These are phyloP conservation scores for Fusarium oxysporum DNA, from an alignment of 2,329 filamentous ascomycete genomes.

Conservation along the genomic window DNA sequence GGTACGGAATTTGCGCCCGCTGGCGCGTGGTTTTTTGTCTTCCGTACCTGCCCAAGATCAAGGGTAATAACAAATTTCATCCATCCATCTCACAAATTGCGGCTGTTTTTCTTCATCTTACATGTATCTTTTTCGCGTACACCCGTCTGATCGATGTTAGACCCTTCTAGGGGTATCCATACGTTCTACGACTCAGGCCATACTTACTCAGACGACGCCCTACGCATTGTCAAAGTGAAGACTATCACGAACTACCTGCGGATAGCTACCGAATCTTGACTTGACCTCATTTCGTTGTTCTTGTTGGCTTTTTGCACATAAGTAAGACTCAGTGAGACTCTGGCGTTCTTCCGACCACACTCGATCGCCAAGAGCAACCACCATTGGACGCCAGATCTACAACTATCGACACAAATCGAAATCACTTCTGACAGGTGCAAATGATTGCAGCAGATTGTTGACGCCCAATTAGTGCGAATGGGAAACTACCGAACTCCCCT, in stretches of 20 bases:
- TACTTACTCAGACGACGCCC: slow-evolving; percentile 17
- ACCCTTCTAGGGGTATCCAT: slow-evolving; percentile 19
- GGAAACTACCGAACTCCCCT: slow-evolving; percentile 21
- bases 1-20: slow-evolving; percentile 24
- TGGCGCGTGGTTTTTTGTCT: slow-evolving; percentile 30
- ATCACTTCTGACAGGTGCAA: slow-evolving; percentile 25
- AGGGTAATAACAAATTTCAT: slow-evolving; percentile 18
- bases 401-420: slow-evolving; percentile 6
- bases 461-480: slow-evolving; percentile 19
- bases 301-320: neutral
- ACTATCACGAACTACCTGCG: neutral
- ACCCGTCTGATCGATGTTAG: slow-evolving; percentile 20
- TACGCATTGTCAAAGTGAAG: neutral
- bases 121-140: slow-evolving; percentile 30
- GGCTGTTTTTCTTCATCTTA: slow-evolving; percentile 22
- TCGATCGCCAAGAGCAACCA: neutral
- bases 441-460: slow-evolving; percentile 17
- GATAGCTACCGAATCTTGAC: neutral
- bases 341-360: neutral
- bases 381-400: slow-evolving; percentile 17
- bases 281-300: slow-evolving; percentile 5
- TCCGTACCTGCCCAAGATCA: slow-evolving; percentile 17
- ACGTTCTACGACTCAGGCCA: slow-evolving; percentile 16
- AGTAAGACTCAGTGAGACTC: slow-evolving; percentile 1
- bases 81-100: slow-evolving; percentile 18